Percentiles rank a stretch among this genome's conserved stretches.
Conservation (phyloP, 2,329 filamentous ascomycete genomes). For the Pseudofabraea citricarpa region DNA sequence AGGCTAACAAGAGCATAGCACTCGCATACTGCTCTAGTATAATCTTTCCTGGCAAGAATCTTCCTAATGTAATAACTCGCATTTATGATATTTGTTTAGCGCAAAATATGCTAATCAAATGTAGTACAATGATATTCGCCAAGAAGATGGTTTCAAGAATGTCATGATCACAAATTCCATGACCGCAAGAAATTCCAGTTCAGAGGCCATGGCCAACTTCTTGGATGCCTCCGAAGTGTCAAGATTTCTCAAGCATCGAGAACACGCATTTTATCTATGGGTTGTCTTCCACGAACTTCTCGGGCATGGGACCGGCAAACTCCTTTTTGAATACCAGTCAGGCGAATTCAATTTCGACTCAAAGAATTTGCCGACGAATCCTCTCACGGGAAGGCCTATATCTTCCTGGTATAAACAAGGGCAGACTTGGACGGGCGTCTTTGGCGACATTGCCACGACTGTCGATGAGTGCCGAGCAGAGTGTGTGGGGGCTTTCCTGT, state of each 20-base stretch:
- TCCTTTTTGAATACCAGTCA: conserved; percentile 48
- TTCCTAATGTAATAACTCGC: conserved; percentile 41
- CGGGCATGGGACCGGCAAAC: conserved; percentile 59
- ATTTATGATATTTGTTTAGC: too few relatives aligned
- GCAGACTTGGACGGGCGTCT: conserved; percentile 59
- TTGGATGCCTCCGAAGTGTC: too few relatives aligned
- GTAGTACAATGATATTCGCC: conserved; percentile 53
- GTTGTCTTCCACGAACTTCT: conserved; percentile 66
- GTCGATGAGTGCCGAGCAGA: conserved; percentile 52
- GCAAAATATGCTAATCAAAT: too few relatives aligned
- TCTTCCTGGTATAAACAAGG: conserved; percentile 55
- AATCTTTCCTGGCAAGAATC: conserved; percentile 37
- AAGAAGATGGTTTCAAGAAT: conserved; percentile 61
- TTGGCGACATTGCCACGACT: conserved; percentile 52
- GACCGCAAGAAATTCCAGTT: too few relatives aligned
- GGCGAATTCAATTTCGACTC: conserved; percentile 58
- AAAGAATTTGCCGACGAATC: conserved; percentile 49
- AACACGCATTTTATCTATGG: too few relatives aligned
- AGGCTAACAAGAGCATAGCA: conserved; percentile 23
- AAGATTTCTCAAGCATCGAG: too few relatives aligned
- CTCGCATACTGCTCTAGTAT: conserved; percentile 40
- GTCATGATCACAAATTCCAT: conserved; percentile 56
- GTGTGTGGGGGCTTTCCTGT: conserved; percentile 38
- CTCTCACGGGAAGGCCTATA: conserved; percentile 49
- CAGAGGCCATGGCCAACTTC: too few relatives aligned